Conservation (phyloP, 768 basidiomycete species). For the Tricholoma matsutake region DNA sequence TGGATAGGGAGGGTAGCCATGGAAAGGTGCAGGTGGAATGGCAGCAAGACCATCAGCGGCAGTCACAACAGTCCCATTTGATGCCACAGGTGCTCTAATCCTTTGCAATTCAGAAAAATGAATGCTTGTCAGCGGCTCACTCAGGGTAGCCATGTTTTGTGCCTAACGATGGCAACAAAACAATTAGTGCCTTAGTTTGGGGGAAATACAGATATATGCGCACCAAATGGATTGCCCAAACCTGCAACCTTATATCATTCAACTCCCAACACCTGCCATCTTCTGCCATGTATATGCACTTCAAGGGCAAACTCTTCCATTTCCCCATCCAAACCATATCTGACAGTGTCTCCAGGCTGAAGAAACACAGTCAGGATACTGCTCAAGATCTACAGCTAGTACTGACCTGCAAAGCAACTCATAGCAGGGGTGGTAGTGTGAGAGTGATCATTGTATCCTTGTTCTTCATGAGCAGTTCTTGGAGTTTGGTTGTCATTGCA, state of each 20-base stretch:
- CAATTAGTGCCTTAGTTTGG: background rate
- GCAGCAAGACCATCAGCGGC: background rate
- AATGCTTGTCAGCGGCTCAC: background rate
- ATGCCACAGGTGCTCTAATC: background rate
- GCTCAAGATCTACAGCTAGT: background rate
- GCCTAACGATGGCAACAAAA: too few relatives aligned
- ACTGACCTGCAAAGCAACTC: background rate
- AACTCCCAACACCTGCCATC: background rate
- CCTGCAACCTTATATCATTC: constrained; percentile 1
- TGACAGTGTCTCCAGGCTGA: background rate
- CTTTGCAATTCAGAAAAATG: background rate
- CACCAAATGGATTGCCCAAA: constrained; percentile 1
- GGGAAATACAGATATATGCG: background rate
- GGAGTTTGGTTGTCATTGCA: background rate
- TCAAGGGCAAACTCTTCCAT: background rate
- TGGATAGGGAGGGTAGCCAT: background rate
- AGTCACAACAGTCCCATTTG: background rate
- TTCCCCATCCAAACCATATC: background rate
- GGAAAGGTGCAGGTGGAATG: background rate
- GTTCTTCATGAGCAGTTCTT: background rate
- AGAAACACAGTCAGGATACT: background rate
- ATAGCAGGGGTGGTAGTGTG: background rate
- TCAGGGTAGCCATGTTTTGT: background rate
- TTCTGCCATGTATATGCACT: background rate
- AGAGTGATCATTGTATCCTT: constrained; percentile 2